Conservation (phyloP, 352 stramenopile genomes). For the Globisporangium radiosum region DNA sequence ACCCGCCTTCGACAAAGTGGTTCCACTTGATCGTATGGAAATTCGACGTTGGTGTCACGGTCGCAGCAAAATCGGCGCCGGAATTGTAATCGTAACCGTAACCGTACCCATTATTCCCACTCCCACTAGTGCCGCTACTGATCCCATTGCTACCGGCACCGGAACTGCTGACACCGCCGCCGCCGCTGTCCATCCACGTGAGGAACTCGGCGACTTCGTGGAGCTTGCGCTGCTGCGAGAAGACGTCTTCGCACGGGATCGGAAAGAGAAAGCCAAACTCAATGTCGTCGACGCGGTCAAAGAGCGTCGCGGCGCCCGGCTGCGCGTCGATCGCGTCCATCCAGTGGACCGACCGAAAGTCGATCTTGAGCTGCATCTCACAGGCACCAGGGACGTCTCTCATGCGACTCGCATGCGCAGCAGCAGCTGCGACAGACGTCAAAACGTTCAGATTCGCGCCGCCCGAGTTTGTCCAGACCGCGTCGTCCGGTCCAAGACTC, state of each 20-base stretch:
- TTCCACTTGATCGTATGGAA: conserved; percentile 70
- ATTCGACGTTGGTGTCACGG: conserved; percentile 55
- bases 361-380: conserved; percentile 53
- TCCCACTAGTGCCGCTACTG: conserved; percentile 8
- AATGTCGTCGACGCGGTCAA: conserved; percentile 59
- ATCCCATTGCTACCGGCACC: not conserved
- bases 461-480: conserved; percentile 36
- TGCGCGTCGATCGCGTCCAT: conserved; percentile 42
- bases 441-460: conserved; percentile 40
- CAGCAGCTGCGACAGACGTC: conserved; percentile 12
- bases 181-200: conserved; percentile 36
- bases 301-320: conserved; percentile 25
- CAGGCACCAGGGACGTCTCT: conserved; percentile 54
- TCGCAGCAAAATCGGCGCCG: conserved; percentile 31
- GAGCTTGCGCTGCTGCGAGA: conserved; percentile 72
- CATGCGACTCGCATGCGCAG: conserved; percentile 32
- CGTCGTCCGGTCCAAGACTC: conserved; percentile 4
- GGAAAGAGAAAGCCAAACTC: conserved; percentile 75
- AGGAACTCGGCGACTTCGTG: conserved; percentile 69
- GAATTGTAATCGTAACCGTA: not conserved
- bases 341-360: conserved; percentile 70
- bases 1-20: conserved; percentile 55
- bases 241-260: conserved; percentile 74
- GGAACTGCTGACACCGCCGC: conserved; percentile 1
- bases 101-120: not conserved